Base-by-base conservation (phyloP, 1,139 yeast genomes). In the Protomyces macrosporus region DNA sequence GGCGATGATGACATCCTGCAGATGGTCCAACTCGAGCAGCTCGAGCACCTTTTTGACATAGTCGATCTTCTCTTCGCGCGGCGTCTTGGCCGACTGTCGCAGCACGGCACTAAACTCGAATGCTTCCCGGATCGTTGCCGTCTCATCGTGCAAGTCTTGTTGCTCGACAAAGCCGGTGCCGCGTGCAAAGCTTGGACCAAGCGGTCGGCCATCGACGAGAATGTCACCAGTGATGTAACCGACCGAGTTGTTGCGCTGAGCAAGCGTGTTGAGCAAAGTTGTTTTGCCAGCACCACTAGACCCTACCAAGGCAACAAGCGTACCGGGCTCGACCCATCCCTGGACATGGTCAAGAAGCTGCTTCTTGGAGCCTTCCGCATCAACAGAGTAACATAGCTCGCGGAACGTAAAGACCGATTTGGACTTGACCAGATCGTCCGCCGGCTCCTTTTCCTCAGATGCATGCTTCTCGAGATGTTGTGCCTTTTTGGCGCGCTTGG, bases 231-330 rank as follows among this genome's bases (percentile, higher is more conserved):
- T 81, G 57, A 87, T 86, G 57, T 85, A 85, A 76, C 95, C 95
- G 79, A 84, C 81, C 7, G 45, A 30, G 34, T 90, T 86, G 45
- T 86, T 86, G 75, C 95, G 83, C 70, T 85, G 86, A 37, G 91
- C 68, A 68, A 87, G 78, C 67, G 88, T 87, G 75, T 87, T 90
- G 66, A 88, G 78, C 56, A 84, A 73, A 0, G 95, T 87, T 14
- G 95, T 88, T 72, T 87, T 87, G 78, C 95, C 95, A 60, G 95
- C 95, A 76, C 95, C 95, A 39, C 93, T 85, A 30, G 90, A 87
- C 69, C 93, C 93, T 91, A 87, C 86, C 53, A 87, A 76, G 6
- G 90, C 90, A 52, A 89, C 85, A 68, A 86, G 75, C 37, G 55
- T 56, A 52, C 87, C 86, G 10, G 91, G 91, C 72, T 85, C 84